Percentiles rank a stretch among this genome's conserved stretches.
These are phyloP conservation scores for Fistulifera pelliculosa DNA, from an alignment of 108 stramenopile genomes.

Conservation along the genomic window DNA sequence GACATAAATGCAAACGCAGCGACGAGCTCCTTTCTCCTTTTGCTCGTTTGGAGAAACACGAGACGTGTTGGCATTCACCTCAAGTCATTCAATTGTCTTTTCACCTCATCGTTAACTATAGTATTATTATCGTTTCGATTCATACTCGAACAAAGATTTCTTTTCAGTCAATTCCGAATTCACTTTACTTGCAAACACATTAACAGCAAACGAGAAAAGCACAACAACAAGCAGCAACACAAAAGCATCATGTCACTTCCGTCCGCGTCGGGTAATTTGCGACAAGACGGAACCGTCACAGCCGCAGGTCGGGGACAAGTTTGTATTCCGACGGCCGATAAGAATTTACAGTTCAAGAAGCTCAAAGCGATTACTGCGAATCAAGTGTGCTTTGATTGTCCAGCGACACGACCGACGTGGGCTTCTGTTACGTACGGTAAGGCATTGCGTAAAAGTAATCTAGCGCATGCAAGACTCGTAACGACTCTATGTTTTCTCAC, in stretches of 20 bases:
- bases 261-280: constrained; percentile 53
- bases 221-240: no score
- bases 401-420: constrained; percentile 87
- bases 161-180: no score
- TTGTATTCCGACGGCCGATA: constrained; percentile 70
- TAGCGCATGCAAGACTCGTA: not conserved
- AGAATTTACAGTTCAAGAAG: constrained; percentile 83
- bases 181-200: no score
- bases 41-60: no score
- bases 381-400: constrained; percentile 89
- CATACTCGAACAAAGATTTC: no score
- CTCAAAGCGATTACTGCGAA: constrained; percentile 69
- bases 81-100: no score
- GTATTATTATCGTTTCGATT: no score
- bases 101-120: no score
- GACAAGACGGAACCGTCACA: constrained; percentile 77
- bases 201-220: no score
- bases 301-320: constrained; percentile 79
- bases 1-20: no score
- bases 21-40: no score
- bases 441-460: not conserved
- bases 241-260: not conserved
- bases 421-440: constrained; percentile 86
- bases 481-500: not conserved
- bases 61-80: no score